Evolutionary conservation across 768 basidiomycete species (phyloP).

Genomic region (Rhodotorula paludigena): DNA sequence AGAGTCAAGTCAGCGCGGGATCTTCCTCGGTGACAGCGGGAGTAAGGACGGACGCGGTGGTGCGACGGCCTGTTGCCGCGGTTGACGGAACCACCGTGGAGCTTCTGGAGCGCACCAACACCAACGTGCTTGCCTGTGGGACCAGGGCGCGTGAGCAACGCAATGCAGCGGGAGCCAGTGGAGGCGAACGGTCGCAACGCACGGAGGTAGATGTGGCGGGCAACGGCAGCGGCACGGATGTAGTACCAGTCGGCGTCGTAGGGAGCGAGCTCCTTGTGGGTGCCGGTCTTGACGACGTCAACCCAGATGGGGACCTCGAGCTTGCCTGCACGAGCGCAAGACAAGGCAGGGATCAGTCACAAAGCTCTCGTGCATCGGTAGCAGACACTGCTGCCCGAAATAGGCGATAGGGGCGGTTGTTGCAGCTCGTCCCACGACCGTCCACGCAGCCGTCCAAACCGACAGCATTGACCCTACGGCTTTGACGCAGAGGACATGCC

Average conservation of each 20-base stretch:
- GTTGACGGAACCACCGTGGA: constrained; percentile 91
- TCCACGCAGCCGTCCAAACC: not conserved
- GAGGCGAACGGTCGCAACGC: constrained; percentile 45
- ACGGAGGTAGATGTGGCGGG: constrained; percentile 98
- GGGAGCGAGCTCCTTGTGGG: constrained; percentile 95
- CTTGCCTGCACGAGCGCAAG: constrained; percentile 60
- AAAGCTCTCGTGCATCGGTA: not conserved
- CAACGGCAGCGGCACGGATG: constrained; percentile 68
- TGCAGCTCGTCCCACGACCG: not conserved
- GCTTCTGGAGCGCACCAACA: constrained; percentile 70
- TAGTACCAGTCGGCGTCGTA: constrained; percentile 99
- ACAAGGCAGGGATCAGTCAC: constrained; percentile 42
- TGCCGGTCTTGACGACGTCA: constrained; percentile 95
- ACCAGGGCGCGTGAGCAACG: too few species aligned
- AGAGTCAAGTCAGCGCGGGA: not conserved
- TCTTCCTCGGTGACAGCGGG: not conserved
- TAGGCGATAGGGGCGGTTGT: not conserved
- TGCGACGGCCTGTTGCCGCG: constrained; percentile 96
- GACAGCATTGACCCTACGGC: not conserved
- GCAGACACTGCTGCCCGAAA: too few species aligned
- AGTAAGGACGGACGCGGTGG: constrained; percentile 45
- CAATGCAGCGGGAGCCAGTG: not conserved
- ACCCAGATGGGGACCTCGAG: constrained; percentile 98
- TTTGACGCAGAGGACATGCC: constrained; percentile 17
- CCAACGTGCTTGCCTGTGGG: constrained; percentile 44